Base-by-base conservation (phyloP, 2,329 filamentous ascomycete genomes). In the Magnaporthales sp. region DNA sequence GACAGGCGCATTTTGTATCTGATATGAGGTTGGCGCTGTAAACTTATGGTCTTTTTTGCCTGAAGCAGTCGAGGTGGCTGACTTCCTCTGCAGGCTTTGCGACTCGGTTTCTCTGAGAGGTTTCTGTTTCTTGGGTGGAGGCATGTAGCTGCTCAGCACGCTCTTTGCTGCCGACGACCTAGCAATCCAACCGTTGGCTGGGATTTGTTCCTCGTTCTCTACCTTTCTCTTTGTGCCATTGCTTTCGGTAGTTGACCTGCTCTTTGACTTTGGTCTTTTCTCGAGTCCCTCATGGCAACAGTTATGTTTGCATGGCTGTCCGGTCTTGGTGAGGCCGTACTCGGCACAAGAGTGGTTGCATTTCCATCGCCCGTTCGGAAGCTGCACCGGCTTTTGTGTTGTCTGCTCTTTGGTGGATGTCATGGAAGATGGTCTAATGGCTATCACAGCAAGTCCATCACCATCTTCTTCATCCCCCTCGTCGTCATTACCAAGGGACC, bases 221-320 rank as follows among this genome's bases (percentile, higher is more conserved):
- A 26, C 11, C 54, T 60, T 60, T 29, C 38, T 64, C 29, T 64
- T 56, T n/a, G n/a, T 22, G 26, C 38, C 32, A 4, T 5, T n/a
- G 15, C 9, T 9, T 3, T 11, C 15, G 3, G 32, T 54, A 29
- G 24, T 60, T 60, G 64, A 11, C 26, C 56, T 58, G 8, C n/a
- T 22, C 68, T 67, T 77, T 68, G 74, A 81, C 80, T 60, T 84
- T 79, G 67, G 73, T 46, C 86, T 88, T 69, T 87, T 91, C 46
- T 91, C 86, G 22, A 91, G 73, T 0, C 91, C 91, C 68, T 91
- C 86, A 27, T 83, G 83, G 72, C 91, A 94, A 72, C 91, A 94
- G 46, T 84, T 76, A 71, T 94, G 91, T 70, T 87, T 91, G 75
- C 91, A 93, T 38, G 67, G 70, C 38, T 76, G 78, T 4, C 80